phyloP scores from a whole-genome alignment of 2,329 filamentous ascomycete genomes.

The Cryoendolithus antarcticus region DNA sequence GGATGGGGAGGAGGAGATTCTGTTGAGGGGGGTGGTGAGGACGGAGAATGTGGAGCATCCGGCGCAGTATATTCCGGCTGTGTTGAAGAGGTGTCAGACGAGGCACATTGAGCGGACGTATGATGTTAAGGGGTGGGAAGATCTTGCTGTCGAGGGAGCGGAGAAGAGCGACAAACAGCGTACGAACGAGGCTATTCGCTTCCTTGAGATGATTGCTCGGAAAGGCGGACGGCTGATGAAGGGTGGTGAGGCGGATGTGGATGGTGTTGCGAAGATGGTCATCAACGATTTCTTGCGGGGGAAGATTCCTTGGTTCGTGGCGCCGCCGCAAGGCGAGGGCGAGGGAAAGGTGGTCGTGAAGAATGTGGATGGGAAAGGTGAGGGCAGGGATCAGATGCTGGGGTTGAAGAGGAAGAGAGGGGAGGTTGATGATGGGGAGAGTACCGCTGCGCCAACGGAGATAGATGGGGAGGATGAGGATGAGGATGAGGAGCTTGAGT shows the following conservation, averaged over 20 bases:
- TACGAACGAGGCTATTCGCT: constrained; percentile 56
- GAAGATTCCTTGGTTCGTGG: constrained; percentile 92
- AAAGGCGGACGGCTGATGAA: constrained; percentile 79
- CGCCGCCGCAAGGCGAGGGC: constrained; percentile 47
- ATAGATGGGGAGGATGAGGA: constrained; percentile 20
- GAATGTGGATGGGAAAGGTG: constrained; percentile 38
- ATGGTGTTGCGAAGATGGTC: constrained; percentile 93
- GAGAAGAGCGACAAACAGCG: constrained; percentile 18
- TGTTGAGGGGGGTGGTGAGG: constrained; percentile 80
- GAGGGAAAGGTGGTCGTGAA: constrained; percentile 27
- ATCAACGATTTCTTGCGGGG: constrained; percentile 92
- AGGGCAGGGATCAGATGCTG: constrained; percentile 62
- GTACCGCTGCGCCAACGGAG: constrained; percentile 1
- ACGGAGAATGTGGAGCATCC: constrained; percentile 95
- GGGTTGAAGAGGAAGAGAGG: constrained; percentile 69
- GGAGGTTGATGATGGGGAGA: constrained; percentile 23
- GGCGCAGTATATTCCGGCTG: constrained; percentile 82
- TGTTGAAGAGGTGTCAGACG: constrained; percentile 67
- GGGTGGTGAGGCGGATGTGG: constrained; percentile 87
- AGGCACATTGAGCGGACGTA: constrained; percentile 91
- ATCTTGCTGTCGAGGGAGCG: constrained; percentile 3
- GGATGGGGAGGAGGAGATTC: constrained; percentile 75
- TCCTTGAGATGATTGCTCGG: constrained; percentile 74
- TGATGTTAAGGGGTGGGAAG: constrained; percentile 60
- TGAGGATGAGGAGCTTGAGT: constrained; percentile 25